These are phyloP conservation scores for Solidago caesia DNA, from an alignment of 129 eudicot species.

Conservation along the genomic window DNA sequence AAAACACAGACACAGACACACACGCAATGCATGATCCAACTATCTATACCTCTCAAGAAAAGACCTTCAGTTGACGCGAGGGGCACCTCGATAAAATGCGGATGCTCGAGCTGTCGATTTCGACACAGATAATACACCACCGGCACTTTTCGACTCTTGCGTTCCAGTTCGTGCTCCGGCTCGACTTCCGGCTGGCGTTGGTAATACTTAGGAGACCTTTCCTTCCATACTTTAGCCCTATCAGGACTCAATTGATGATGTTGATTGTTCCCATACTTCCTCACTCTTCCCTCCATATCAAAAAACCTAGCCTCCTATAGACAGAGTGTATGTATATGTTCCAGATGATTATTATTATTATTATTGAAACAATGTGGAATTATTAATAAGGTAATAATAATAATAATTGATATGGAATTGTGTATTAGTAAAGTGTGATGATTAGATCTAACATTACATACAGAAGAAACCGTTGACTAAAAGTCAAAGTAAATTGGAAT, in stretches of 20 bases:
- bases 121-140: conserved; percentile 85
- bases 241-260: conserved; percentile 83
- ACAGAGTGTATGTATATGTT: not conserved
- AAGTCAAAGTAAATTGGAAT: conserved; percentile 25
- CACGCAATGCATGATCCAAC: conserved; percentile 5
- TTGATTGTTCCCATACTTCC: conserved; percentile 52
- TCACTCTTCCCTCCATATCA: conserved; percentile 69
- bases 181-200: conserved; percentile 37
- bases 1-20: not conserved
- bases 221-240: conserved; percentile 90
- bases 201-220: conserved; percentile 83
- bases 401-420: too few relatives aligned
- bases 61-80: conserved; percentile 86
- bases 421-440: not conserved
- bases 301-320: conserved; percentile 38
- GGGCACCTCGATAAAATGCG: conserved; percentile 89
- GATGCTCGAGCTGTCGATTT: conserved; percentile 96
- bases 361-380: not conserved
- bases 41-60: conserved; percentile 67
- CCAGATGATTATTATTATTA: too few relatives aligned
- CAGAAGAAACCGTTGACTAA: conserved; percentile 8
- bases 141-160: conserved; percentile 52
- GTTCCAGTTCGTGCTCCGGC: conserved; percentile 23
- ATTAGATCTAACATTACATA: conserved; percentile 31
- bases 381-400: not conserved